phyloP scores from a whole-genome alignment of 2,329 filamentous ascomycete species.

The Fusarium equiseti region DNA sequence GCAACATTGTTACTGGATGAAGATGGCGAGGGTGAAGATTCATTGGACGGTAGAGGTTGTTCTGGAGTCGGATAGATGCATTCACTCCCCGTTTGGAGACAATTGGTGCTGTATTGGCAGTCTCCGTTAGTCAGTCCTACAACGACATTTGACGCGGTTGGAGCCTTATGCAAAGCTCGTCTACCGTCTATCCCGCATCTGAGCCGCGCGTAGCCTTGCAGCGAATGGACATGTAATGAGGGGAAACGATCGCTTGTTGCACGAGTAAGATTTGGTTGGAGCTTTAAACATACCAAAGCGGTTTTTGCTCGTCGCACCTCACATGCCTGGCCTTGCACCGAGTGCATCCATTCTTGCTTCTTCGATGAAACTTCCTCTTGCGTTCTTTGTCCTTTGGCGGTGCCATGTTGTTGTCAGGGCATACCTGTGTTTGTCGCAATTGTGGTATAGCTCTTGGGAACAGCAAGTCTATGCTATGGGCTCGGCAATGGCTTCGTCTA shows the following conservation, averaged over 20 bases:
- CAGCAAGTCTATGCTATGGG: slow-evolving; percentile 6
- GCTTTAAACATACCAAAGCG: slow-evolving; percentile 57
- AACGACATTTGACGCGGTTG: slow-evolving; percentile 14
- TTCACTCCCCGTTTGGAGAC: slow-evolving; percentile 59
- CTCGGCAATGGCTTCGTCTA: slow-evolving; percentile 27
- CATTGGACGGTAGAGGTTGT: slow-evolving; percentile 44
- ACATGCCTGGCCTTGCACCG: slow-evolving; percentile 58
- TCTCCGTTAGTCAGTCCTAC: slow-evolving; percentile 38
- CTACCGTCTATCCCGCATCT: slow-evolving; percentile 36
- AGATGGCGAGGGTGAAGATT: slow-evolving; percentile 36
- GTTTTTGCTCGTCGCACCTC: slow-evolving; percentile 60
- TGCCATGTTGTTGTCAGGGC: slow-evolving; percentile 47
- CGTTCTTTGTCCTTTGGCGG: slow-evolving; percentile 54
- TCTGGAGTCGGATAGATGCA: slow-evolving; percentile 54
- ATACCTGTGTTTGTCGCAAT: slow-evolving; percentile 27
- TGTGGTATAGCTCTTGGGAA: slow-evolving; percentile 33
- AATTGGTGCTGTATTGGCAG: slow-evolving; percentile 56
- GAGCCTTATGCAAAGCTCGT: slow-evolving; percentile 43
- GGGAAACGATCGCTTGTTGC: slow-evolving; percentile 24
- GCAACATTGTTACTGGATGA: slow-evolving; percentile 34
- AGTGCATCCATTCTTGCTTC: slow-evolving; percentile 54
- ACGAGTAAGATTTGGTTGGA: slow-evolving; percentile 22
- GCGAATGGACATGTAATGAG: slow-evolving; percentile 26
- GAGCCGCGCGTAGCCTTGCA: slow-evolving; percentile 42
- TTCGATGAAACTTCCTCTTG: slow-evolving; percentile 54